These are phyloP conservation scores for Nasturtium officinale DNA, from an alignment of 345 rosid species.

Conservation along the genomic window DNA sequence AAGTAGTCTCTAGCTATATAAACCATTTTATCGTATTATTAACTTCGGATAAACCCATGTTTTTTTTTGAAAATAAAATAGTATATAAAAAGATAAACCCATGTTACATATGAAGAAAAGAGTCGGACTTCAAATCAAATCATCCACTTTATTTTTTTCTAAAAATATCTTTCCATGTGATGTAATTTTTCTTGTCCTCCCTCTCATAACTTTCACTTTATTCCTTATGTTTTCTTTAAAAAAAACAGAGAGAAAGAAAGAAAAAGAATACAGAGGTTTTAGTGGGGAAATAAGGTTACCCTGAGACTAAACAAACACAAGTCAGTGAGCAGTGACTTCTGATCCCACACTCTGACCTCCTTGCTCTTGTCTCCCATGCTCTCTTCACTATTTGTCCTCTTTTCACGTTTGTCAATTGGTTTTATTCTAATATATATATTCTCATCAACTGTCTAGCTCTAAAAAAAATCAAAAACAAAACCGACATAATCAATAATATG, in stretches of 20 bases:
- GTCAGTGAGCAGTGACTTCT: slow-evolving; percentile 24
- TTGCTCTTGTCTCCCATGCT: slow-evolving; percentile 41
- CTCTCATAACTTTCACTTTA: slow-evolving; percentile 8
- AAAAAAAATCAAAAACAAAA: background rate
- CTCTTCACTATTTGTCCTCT: slow-evolving; percentile 27
- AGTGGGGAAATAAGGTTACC: slow-evolving; percentile 30
- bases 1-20: background rate
- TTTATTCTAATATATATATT: slow-evolving; percentile 8
- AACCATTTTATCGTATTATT: background rate
- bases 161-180: slow-evolving; percentile 10
- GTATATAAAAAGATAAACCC: no score
- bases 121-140: background rate
- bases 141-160: slow-evolving; percentile 6
- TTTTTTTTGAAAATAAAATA: no score
- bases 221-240: background rate
- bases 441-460: background rate
- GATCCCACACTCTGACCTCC: slow-evolving; percentile 38
- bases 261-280: slow-evolving; percentile 12
- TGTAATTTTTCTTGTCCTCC: background rate
- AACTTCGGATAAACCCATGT: background rate
- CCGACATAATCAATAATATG: background rate
- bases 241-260: background rate
- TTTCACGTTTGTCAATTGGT: slow-evolving; percentile 3
- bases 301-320: slow-evolving; percentile 32
- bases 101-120: background rate